phyloP scores from a whole-genome alignment of 768 basidiomycete species.

The Floccularia luteovirens region DNA sequence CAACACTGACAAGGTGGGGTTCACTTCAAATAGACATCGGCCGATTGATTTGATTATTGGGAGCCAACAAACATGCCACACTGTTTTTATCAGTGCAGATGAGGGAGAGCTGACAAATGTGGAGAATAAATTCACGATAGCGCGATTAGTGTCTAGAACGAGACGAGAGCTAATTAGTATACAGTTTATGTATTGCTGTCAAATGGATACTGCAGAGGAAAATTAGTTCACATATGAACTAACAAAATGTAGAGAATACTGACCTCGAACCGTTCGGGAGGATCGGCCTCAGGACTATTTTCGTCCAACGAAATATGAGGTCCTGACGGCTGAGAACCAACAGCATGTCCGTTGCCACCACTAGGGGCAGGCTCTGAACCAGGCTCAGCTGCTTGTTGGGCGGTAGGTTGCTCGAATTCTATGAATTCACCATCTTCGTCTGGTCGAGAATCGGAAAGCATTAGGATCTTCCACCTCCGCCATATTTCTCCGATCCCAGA shows the following conservation, averaged over 20 bases:
- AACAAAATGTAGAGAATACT: constrained; percentile 16
- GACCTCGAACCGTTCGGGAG: constrained; percentile 82
- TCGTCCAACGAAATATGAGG: constrained; percentile 67
- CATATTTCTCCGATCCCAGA: constrained; percentile 49
- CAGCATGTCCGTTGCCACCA: constrained; percentile 22
- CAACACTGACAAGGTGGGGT: constrained; percentile 24
- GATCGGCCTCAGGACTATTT: constrained; percentile 60
- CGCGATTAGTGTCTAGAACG: background rate
- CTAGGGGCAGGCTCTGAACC: constrained; percentile 18
- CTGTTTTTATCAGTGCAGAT: too few species aligned
- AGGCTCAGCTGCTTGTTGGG: constrained; percentile 16
- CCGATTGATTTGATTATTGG: constrained; percentile 3
- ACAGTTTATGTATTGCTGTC: constrained; percentile 48
- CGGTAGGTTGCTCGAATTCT: constrained; percentile 35
- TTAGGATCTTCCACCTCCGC: constrained; percentile 85
- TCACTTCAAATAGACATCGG: constrained; percentile 8
- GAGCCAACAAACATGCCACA: constrained; percentile 3
- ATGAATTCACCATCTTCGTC: constrained; percentile 73
- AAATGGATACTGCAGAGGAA: constrained; percentile 62
- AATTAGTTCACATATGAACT: constrained; percentile 4
- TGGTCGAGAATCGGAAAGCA: constrained; percentile 69
- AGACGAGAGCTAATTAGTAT: background rate
- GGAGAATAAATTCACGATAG: background rate
- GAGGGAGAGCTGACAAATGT: constrained; percentile 10
- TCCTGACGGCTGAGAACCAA: constrained; percentile 24